These are phyloP conservation scores for Talaromyces funiculosus DNA, from an alignment of 2,329 filamentous ascomycete genomes.

Conservation along the genomic window DNA sequence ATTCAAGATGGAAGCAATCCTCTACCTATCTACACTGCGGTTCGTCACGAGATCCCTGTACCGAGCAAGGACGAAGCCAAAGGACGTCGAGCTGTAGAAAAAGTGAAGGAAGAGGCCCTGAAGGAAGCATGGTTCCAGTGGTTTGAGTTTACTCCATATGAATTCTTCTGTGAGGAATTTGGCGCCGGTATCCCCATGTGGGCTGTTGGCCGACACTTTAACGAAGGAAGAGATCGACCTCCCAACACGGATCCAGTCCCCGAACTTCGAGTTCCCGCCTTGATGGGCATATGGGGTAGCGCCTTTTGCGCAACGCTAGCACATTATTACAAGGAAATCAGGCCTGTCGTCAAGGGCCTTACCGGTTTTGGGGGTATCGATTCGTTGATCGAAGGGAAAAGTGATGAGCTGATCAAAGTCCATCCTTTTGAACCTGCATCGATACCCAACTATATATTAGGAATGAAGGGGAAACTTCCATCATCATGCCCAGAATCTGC, in stretches of 20 bases:
- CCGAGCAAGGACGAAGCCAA: constrained; percentile 36
- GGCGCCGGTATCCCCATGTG: constrained; percentile 31
- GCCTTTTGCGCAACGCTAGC: constrained; percentile 94
- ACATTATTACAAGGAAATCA: constrained; percentile 91
- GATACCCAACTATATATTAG: constrained; percentile 83
- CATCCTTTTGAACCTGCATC: constrained; percentile 90
- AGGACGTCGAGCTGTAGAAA: constrained; percentile 25
- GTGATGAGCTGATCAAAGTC: constrained; percentile 80
- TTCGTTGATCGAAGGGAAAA: constrained; percentile 72
- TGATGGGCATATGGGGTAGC: constrained; percentile 93
- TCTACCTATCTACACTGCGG: constrained; percentile 90
- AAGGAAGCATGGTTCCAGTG: constrained; percentile 53
- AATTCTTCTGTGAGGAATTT: constrained; percentile 33
- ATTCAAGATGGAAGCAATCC: constrained; percentile 74
- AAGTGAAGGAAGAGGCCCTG: constrained; percentile 43
- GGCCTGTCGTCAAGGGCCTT: constrained; percentile 71
- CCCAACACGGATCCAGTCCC: constrained; percentile 64
- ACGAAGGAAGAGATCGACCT: constrained; percentile 18
- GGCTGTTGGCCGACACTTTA: constrained; percentile 31
- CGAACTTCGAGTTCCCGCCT: constrained; percentile 73
- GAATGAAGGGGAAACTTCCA: constrained; percentile 70
- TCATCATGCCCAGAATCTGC: constrained; percentile 72
- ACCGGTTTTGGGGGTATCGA: constrained; percentile 73
- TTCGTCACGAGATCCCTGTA: constrained; percentile 87
- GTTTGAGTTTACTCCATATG: constrained; percentile 32